Evolutionary conservation across 2,329 filamentous ascomycete species (phyloP).

Genomic region (Aspergillus nomiae): DNA sequence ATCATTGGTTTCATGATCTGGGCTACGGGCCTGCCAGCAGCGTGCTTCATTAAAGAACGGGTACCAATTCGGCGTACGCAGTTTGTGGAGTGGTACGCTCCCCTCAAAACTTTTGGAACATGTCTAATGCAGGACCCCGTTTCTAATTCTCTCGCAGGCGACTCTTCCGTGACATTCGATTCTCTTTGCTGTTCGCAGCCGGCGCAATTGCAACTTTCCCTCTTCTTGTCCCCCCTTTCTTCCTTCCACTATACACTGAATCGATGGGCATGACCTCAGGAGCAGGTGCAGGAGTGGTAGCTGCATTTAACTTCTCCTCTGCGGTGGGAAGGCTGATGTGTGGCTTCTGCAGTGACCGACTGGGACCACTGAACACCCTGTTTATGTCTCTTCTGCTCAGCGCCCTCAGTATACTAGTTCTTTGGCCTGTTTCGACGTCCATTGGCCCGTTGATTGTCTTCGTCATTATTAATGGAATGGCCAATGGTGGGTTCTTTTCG

Average conservation of each 20-base stretch:
- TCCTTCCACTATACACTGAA: constrained; percentile 58
- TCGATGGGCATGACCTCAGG: constrained; percentile 58
- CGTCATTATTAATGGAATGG: constrained; percentile 60
- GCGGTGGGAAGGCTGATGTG: constrained; percentile 59
- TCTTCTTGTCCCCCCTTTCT: constrained; percentile 63
- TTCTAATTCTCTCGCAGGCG: constrained; percentile 34
- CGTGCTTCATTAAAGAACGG: constrained; percentile 50
- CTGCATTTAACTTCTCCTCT: constrained; percentile 63
- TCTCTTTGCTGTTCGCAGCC: constrained; percentile 56
- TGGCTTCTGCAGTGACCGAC: constrained; percentile 56
- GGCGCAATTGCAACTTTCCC: constrained; percentile 62
- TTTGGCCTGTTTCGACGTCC: constrained; percentile 62
- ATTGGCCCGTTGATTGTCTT: constrained; percentile 59
- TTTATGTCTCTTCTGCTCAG: constrained; percentile 55
- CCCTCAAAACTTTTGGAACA: background rate
- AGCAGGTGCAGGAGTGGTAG: constrained; percentile 60
- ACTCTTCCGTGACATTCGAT: constrained; percentile 56
- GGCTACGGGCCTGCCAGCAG: constrained; percentile 58
- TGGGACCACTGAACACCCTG: constrained; percentile 60
- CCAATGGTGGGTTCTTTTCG: constrained; percentile 66
- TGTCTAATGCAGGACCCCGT: background rate
- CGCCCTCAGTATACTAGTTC: constrained; percentile 59
- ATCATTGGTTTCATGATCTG: constrained; percentile 54
- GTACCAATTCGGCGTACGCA: constrained; percentile 39
- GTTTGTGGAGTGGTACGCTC: constrained; percentile 54